Evolutionary conservation across 345 rosid genomes (phyloP).

Genomic region (Linum tenue): DNA sequence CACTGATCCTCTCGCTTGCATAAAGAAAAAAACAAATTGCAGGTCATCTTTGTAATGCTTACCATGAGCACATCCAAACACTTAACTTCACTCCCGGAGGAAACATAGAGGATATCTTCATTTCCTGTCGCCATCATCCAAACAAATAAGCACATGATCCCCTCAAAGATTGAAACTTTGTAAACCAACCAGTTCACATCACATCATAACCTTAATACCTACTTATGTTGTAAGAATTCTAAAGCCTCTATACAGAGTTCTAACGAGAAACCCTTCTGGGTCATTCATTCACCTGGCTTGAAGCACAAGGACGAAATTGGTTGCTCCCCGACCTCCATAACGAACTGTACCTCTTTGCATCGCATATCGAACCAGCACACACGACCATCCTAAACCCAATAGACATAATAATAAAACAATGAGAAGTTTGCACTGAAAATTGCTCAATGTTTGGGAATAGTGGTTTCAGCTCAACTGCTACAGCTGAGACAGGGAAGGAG

Average conservation of each 20-base stretch:
- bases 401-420: not conserved
- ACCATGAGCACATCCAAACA: slow-evolving; percentile 81
- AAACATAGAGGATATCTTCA: slow-evolving; percentile 63
- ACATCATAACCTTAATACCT: no score
- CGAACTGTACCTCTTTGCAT: slow-evolving; percentile 71
- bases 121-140: slow-evolving; percentile 36
- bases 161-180: no score
- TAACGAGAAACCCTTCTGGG: not conserved
- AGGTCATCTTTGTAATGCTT: slow-evolving; percentile 9
- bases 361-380: slow-evolving; percentile 90
- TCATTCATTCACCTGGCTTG: slow-evolving; percentile 45
- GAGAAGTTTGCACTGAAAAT: not conserved
- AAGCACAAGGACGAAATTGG: slow-evolving; percentile 69
- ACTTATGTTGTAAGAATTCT: not conserved
- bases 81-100: slow-evolving; percentile 57
- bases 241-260: not conserved
- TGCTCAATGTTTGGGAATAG: not conserved
- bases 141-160: not conserved
- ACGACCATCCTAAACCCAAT: slow-evolving; percentile 57
- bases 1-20: not conserved
- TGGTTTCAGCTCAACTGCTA: not conserved
- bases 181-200: no score
- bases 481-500: not conserved
- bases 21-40: no score
- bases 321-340: slow-evolving; percentile 51